Conservation (phyloP, 352 stramenopile genomes). For the Globisporangium radiosum region DNA sequence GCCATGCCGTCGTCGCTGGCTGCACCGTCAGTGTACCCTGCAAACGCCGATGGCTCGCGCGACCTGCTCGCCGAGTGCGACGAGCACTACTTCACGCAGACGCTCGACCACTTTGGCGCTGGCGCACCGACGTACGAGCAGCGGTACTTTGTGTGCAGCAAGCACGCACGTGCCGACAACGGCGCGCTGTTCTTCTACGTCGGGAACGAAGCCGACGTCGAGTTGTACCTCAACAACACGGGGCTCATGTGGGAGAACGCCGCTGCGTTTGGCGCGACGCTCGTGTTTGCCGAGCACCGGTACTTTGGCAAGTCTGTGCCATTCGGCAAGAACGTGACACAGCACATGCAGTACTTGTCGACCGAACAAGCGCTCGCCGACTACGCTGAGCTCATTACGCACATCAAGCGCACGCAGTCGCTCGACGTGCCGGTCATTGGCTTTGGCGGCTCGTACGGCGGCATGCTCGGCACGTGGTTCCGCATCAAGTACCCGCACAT, state of each 20-base stretch:
- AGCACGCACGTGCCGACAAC: slow-evolving; percentile 33
- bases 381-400: slow-evolving; percentile 63
- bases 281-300: slow-evolving; percentile 97
- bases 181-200: slow-evolving; percentile 92
- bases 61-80: slow-evolving; percentile 57
- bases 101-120: slow-evolving; percentile 69
- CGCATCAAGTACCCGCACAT: slow-evolving; percentile 91
- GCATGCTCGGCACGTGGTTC: slow-evolving; percentile 91
- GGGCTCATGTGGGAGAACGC: slow-evolving; percentile 96
- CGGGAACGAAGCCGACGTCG: slow-evolving; percentile 93
- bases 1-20: not conserved
- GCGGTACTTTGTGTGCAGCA: slow-evolving; percentile 87
- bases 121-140: slow-evolving; percentile 63
- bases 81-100: slow-evolving; percentile 67
- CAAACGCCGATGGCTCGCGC: slow-evolving; percentile 32
- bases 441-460: slow-evolving; percentile 92
- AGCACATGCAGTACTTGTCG: slow-evolving; percentile 72
- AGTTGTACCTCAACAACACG: slow-evolving; percentile 94
- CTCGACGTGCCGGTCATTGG: slow-evolving; percentile 72
- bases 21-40: slow-evolving; percentile 10
- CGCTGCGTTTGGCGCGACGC: slow-evolving; percentile 77
- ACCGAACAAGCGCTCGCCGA: slow-evolving; percentile 88
- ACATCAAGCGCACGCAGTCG: slow-evolving; percentile 44
- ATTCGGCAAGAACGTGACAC: slow-evolving; percentile 44
- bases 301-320: slow-evolving; percentile 94